Base-by-base conservation (phyloP, 169 alveolate species). In the Plasmodium blacklocki region DNA sequence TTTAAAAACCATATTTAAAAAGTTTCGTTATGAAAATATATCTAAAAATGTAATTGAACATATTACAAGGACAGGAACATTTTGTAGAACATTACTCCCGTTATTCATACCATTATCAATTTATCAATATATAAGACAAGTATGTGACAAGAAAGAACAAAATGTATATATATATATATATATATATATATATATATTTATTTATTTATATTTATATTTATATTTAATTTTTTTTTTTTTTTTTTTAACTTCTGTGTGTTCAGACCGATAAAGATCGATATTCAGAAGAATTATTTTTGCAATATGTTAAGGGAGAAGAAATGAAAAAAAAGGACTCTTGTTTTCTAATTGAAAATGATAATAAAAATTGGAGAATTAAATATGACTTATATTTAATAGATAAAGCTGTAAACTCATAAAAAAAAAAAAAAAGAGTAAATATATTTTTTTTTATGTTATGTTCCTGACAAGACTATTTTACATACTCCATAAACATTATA, bases 111-210 rank as follows among this genome's bases (percentile, higher is more conserved):
- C 97, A 3, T 73, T 95, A 18, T 74, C 93, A 91, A 80, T 95
- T 74, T 94, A 93, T 88, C 97, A 95, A 73, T 95, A 94, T 93
- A 93, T 95, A 49, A 73, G 96, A 68, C 96, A 95, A 94, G 97
- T 95, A 47, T 11, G 23, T 21, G 8, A 14, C 3, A 45, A 66
- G 14, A 18, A 7, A 12, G 26, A 58, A 43, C 6, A 21, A 23
- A 39, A 18, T n/a, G n/a, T n/a, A 9, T 14, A 63, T 54, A 14
- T 19, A 74, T 11, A 39, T 29, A 15, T 39, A 64, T 62, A 15
- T 75, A 62, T 7, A 45, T 52, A 52, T 14, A 52, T 52, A 52
- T 52, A 50, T 50, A 3, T 67, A 47, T 18, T 6, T 52, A 52
- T 52, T 0, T 52, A 52, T 52, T 7, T 14, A 52, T 3, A 52